Evolutionary conservation across 2,329 filamentous ascomycete genomes (phyloP).

Genomic region (Arthrobotrys musiformis): DNA sequence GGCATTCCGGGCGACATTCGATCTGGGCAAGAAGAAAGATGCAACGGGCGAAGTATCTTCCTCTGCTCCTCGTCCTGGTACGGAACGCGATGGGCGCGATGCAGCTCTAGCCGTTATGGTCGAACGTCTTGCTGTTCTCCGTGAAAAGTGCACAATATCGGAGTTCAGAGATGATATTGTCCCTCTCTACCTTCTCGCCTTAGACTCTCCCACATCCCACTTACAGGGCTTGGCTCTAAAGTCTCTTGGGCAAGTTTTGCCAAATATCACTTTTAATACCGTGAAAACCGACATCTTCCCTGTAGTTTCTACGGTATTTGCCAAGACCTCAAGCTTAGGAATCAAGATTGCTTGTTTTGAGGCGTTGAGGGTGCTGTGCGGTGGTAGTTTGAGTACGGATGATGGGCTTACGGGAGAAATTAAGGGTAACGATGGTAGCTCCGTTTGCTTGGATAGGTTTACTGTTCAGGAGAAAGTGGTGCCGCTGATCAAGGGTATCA

Average conservation of each 20-base stretch:
- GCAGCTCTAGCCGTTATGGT: conserved; percentile 91
- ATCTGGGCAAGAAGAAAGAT: conserved; percentile 41
- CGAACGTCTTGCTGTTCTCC: conserved; percentile 80
- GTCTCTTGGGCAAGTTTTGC: conserved; percentile 81
- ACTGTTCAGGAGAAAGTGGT: conserved; percentile 98
- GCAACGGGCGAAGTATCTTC: conserved; percentile 32
- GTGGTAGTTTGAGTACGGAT: conserved; percentile 71
- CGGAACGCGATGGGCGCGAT: conserved; percentile 73
- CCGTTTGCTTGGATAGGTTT: conserved; percentile 91
- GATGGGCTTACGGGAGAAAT: conserved; percentile 57
- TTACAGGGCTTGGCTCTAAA: conserved; percentile 86
- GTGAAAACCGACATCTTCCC: conserved; percentile 98
- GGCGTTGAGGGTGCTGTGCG: conserved; percentile 88
- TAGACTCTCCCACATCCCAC: conserved; percentile 89
- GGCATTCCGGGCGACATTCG: conserved; percentile 82
- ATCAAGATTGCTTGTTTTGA: conserved; percentile 95
- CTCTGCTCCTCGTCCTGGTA: conserved; percentile 45
- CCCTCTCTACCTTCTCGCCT: conserved; percentile 81
- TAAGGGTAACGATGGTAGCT: conserved; percentile 73
- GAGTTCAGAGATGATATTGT: conserved; percentile 97
- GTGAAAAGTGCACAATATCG: conserved; percentile 84
- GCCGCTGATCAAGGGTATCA: conserved; percentile 88
- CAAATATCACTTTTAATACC: conserved; percentile 91
- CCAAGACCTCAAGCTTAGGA: conserved; percentile 88
- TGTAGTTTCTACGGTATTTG: conserved; percentile 88